A percentile compares a stretch with the other conserved stretches of the same genome.
Evolutionary conservation across 306 rosid genomes (phyloP).

Genomic region (Glycine latifolia): DNA sequence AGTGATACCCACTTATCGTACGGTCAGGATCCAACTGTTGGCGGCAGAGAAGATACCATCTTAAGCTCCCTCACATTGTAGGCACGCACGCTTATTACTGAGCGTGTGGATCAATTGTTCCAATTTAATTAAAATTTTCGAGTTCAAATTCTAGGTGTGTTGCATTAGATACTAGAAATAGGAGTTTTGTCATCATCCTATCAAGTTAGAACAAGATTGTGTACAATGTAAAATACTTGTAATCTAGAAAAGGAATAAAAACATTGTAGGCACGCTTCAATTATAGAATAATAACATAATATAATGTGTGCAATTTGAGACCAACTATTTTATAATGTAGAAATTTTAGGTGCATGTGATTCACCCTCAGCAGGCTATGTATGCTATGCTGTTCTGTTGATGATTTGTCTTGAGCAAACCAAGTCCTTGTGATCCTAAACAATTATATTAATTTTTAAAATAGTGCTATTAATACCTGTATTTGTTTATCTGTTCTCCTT

Average conservation of each 20-base stretch:
- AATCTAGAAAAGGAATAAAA: no score
- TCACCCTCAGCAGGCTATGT: slow-evolving; percentile 64
- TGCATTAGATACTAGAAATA: no score
- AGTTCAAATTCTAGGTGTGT: no score
- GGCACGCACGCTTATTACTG: no score
- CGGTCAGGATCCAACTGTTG: slow-evolving; percentile 71
- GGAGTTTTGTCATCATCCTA: no score
- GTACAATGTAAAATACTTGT: no score
- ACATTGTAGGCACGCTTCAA: slow-evolving; percentile 48
- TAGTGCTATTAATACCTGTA: slow-evolving; percentile 41
- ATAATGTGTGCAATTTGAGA: slow-evolving; percentile 43
- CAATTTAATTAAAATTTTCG: no score
- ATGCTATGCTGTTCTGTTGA: slow-evolving; percentile 75
- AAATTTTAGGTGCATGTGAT: slow-evolving; percentile 83
- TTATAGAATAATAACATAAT: slow-evolving; percentile 25
- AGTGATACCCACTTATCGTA: slow-evolving; percentile 62
- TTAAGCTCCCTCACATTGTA: slow-evolving; percentile 13
- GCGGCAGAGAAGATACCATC: slow-evolving; percentile 61
- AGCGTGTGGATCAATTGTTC: no score
- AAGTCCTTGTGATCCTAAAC: slow-evolving; percentile 71
- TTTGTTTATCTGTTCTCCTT: slow-evolving; percentile 31
- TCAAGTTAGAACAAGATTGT: no score
- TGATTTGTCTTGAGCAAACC: slow-evolving; percentile 67
- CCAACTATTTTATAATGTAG: slow-evolving; percentile 52
- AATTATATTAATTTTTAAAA: slow-evolving; percentile 23